Evolutionary conservation across 2,329 filamentous ascomycete genomes (phyloP), one percentile per base, ranked within the genome.

Genomic region (Paraphoma sp.): DNA sequence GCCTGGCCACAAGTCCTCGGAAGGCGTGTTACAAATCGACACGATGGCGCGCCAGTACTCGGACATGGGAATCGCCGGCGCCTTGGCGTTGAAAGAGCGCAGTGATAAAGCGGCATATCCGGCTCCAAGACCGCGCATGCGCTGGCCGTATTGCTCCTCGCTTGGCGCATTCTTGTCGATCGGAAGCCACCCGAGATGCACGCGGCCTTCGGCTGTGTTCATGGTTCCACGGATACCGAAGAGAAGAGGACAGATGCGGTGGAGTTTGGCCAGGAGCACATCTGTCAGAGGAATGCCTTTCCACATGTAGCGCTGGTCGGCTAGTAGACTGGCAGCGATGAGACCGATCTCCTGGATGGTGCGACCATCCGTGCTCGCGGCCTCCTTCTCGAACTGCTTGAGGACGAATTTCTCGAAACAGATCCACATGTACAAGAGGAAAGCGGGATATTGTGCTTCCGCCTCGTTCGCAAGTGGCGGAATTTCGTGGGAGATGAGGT

Each of bases 211-310:
- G 14, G 61, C 84, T 0, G 88, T 96, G 59, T 83, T 87, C 73
- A 96, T 92, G 59, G 82, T 87, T 23, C 92, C 93, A 43, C 86
- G 84, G 62, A 93, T 86, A 16, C 94, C 94, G 73, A 96, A 98
- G 0, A 99, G 81, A 1, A 93, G 88, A 0, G 95, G 94, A 68
- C 92, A 96, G 3, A 86, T 83, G 14, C 90, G 82, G 57, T 93
- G 87, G 69, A 91, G 90, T 76, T 98, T 97, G 52, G 93, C 89
- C 69, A 96, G 89, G 30, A 98, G 82, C 56, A 98, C 91, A 71
- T 96, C 91, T 50, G 92, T 88, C 55, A 96, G 81, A 1, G 88
- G 84, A 46, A 84, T 78, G 8, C 87, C 89, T 48, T 88, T 84
- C 83, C 87, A 90, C 51, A 84, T 81, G 69, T 91, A 90, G 14